phyloP scores from a whole-genome alignment of 2,329 filamentous ascomycete species.

The Aspergillus ochraceus region DNA sequence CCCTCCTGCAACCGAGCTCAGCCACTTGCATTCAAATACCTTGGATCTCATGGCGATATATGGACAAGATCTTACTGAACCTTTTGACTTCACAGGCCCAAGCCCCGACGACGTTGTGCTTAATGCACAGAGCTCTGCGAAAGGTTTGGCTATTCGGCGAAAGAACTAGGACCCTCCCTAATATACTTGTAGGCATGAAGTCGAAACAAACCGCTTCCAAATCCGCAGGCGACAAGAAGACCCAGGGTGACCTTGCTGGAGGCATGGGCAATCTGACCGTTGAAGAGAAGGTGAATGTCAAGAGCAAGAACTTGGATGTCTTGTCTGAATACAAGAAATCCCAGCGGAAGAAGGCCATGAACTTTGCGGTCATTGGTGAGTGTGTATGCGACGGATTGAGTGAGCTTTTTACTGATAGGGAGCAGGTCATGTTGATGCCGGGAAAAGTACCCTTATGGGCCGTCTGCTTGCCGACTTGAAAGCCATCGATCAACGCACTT shows the following conservation, averaged over 20 bases:
- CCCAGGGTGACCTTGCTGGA: constrained; percentile 46
- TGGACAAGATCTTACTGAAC: constrained; percentile 43
- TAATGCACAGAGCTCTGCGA: constrained; percentile 71
- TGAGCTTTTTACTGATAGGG: constrained; percentile 23
- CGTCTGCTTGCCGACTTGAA: constrained; percentile 86
- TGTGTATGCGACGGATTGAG: constrained; percentile 1
- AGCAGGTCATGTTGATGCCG: constrained; percentile 89
- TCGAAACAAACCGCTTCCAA: constrained; percentile 44
- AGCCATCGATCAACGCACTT: constrained; percentile 80
- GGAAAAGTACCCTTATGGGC: constrained; percentile 97
- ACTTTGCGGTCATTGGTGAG: constrained; percentile 89
- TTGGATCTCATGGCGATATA: constrained; percentile 40
- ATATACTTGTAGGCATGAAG: constrained; percentile 46
- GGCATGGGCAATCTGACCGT: constrained; percentile 51
- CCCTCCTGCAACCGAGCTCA: constrained; percentile 31
- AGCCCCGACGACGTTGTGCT: constrained; percentile 91
- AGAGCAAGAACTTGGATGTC: constrained; percentile 81
- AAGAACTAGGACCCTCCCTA: constrained; percentile 38
- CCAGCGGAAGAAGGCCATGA: constrained; percentile 75
- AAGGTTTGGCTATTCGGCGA: constrained; percentile 66
- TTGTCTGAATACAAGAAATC: constrained; percentile 75
- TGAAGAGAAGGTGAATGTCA: constrained; percentile 54
- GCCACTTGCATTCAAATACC: constrained; percentile 32
- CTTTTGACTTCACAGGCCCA: constrained; percentile 71
- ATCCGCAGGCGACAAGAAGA: constrained; percentile 42